Conservation (phyloP, 768 basidiomycete genomes). For the Termitomyces titanicus region DNA sequence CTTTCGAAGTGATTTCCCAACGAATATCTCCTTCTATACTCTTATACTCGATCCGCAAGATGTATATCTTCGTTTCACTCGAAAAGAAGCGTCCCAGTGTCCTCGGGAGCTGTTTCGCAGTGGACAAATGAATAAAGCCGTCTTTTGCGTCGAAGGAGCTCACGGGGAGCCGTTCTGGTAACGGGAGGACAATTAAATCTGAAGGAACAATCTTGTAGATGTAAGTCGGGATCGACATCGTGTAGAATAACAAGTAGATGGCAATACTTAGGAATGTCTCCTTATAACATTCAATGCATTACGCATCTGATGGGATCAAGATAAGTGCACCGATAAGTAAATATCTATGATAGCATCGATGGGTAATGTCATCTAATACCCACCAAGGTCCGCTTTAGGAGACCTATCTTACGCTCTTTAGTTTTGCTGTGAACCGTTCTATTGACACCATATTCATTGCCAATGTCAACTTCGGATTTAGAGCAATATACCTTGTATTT, state of each 20-base stretch:
- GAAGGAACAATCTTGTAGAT: slow-evolving; percentile 60
- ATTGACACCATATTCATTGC: no score
- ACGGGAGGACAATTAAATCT: slow-evolving; percentile 25
- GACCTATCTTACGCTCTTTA: background rate
- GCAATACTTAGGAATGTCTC: no score
- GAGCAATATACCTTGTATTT: background rate
- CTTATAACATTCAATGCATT: no score
- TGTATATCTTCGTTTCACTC: slow-evolving; percentile 32
- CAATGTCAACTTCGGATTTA: no score
- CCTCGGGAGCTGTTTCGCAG: slow-evolving; percentile 42
- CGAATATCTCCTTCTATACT: slow-evolving; percentile 34
- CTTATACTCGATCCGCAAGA: slow-evolving; percentile 41
- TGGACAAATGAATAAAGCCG: slow-evolving; percentile 56
- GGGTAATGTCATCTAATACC: no score
- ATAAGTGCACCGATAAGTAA: background rate
- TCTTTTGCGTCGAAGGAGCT: slow-evolving; percentile 43
- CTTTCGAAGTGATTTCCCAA: slow-evolving; percentile 45
- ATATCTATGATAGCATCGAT: no score
- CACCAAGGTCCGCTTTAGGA: no score
- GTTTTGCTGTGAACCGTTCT: no score
- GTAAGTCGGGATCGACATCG: slow-evolving; percentile 39
- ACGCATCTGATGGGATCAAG: background rate
- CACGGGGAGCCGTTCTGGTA: slow-evolving; percentile 46
- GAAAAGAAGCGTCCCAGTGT: slow-evolving; percentile 46
- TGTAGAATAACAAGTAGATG: no score